Evolutionary conservation across 441 rosid genomes (phyloP).

Genomic region (Rhodomyrtus psidioides): DNA sequence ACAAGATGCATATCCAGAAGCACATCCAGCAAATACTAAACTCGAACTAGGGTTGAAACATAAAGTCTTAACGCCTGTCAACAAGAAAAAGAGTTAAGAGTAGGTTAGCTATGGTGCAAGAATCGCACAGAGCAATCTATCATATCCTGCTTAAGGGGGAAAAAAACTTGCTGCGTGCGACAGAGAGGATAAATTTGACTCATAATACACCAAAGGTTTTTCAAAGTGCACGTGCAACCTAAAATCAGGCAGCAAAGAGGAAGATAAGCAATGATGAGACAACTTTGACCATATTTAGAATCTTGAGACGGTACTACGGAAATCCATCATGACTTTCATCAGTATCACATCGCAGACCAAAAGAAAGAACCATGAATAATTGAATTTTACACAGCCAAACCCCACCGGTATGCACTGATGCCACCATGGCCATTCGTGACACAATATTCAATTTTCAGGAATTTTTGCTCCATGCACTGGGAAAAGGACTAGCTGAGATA

Average conservation of each 20-base stretch:
- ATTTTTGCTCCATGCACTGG: not conserved
- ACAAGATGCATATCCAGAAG: slow-evolving; percentile 62
- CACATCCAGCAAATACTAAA: slow-evolving; percentile 68
- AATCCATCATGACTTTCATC: not conserved
- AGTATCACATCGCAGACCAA: not conserved
- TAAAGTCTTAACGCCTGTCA: slow-evolving; percentile 63
- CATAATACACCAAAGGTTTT: not conserved
- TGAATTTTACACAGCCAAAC: not conserved
- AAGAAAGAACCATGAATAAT: not conserved
- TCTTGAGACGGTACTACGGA: not conserved
- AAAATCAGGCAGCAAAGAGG: not conserved
- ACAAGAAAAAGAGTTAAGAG: not conserved
- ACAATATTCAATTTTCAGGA: not conserved
- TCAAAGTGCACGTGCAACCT: not conserved
- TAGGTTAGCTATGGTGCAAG: not conserved
- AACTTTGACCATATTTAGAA: not conserved
- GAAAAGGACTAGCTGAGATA: not conserved
- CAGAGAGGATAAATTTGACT: not conserved
- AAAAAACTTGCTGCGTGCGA: not conserved
- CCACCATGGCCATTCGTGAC: not conserved
- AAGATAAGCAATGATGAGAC: not conserved
- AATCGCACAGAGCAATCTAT: not conserved
- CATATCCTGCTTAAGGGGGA: not conserved
- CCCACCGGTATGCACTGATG: not conserved
- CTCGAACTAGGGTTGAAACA: slow-evolving; percentile 53